phyloP scores from a whole-genome alignment of 768 basidiomycete genomes.

The Pisolithus marmoratus region DNA sequence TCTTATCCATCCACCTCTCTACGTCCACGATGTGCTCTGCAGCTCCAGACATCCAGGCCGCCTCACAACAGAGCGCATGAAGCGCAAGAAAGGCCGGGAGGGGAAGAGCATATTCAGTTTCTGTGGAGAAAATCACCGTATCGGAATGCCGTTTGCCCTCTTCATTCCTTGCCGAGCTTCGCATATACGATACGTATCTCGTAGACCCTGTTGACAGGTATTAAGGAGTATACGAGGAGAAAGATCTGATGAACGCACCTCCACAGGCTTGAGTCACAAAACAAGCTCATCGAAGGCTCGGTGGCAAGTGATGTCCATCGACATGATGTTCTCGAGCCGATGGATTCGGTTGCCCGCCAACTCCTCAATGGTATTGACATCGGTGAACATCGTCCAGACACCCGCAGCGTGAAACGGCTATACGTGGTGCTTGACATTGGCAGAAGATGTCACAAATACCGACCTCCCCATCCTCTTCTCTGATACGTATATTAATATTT shows the following conservation, averaged over 20 bases:
- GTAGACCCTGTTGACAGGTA: too few species aligned
- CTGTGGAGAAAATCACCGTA: too few species aligned
- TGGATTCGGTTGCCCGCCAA: too few species aligned
- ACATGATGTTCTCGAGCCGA: too few species aligned
- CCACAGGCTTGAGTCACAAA: background rate
- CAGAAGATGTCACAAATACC: background rate
- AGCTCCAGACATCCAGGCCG: constrained; percentile 12
- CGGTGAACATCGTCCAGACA: constrained; percentile 1
- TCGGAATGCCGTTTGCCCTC: too few species aligned
- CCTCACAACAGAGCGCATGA: constrained; percentile 10
- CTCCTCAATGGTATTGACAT: too few species aligned
- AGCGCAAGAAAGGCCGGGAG: constrained; percentile 1
- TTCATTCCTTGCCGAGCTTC: too few species aligned
- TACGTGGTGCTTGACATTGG: background rate
- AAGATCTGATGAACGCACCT: background rate
- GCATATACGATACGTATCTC: too few species aligned
- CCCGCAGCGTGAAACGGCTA: constrained; percentile 1
- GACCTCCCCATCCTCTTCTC: background rate
- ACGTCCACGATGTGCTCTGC: constrained; percentile 5
- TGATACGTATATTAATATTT: background rate
- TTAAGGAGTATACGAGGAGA: background rate
- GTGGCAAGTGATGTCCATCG: too few species aligned
- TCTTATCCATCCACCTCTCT: constrained; percentile 4
- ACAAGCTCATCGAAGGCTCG: too few species aligned
- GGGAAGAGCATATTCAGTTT: background rate